Base-by-base conservation (phyloP, 23 red algal species). In the Gracilaria vermiculophylla region DNA sequence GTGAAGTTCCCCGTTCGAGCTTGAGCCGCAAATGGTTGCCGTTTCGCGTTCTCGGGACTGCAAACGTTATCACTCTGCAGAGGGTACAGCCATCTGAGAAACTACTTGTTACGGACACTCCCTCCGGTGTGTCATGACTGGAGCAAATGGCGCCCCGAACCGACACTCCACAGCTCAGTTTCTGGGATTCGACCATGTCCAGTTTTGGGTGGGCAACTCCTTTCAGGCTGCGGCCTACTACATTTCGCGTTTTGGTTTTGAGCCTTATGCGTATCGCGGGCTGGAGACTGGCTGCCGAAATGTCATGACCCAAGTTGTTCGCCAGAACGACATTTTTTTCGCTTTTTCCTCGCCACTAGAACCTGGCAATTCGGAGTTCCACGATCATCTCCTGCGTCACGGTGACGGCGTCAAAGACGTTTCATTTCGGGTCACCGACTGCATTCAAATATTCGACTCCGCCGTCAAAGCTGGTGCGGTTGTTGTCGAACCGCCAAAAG, bases 391-490 rank as follows among this genome's bases (percentile, higher is more conserved):
- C 31, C 31, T 89, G 62, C 56, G 52, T 11, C 92, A 95, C 83
- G 97, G 97, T 62, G 97, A 99, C 73, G 92, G 93, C 37, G 97
- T 99, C 39, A 82, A 91, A 48, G 93, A 95, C 66, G 87, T 99
- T 5, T 92, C 97, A 12, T 94, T 99, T 62, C 50, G 72, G 31
- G 97, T 99, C 24, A 58, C 77, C 28, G 93, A 99, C 78, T 77
- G 62, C 61, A 53, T 48, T 43, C 50, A 67, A 29, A 85, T 94
- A 27, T 99, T 87, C 70, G 89, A 89, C n/a, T 29, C 29, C 32
- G 89, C 92, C 16, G 92, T 95, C 15, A 45, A 9, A 49, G 73
- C 77, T 5, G 97, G 92, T 43, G 82, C 89, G 42, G 72, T 62
- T 29, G 54, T 72, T 16, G 76, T 95, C 7, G 42, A 53, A 10